Base-by-base conservation (phyloP, 2,329 filamentous ascomycete genomes). In the Lecanoromycetidae sp. region DNA sequence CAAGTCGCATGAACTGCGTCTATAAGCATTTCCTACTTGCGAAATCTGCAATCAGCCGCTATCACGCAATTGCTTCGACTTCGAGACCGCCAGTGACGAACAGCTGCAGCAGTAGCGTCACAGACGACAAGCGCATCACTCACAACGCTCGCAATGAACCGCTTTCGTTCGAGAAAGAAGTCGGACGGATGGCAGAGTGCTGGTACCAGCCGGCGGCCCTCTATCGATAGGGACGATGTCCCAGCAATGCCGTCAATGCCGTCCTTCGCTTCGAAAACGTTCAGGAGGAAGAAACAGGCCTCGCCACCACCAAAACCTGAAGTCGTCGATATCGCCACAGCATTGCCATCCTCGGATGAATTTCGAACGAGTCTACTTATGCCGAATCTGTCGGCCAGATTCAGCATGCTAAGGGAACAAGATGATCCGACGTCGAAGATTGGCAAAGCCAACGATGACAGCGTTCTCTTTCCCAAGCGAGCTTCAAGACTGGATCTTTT, bases 321-420 rank as follows among this genome's bases (percentile, higher is more conserved):
- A 52, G 65, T 95, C n/a, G n/a, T n/a, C 38, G 82, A 96, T 58
- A 69, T 96, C 10, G 63, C 79, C 2, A 70, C 71, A 10, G 88
- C 79, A 1, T 70, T 98, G 2, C 91, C 91, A 1, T 74, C 87
- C 0, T 80, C 71, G 38, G 87, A 96, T 64, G 82, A 96, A 60
- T 96, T 98, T 64, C 79, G 91, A 48, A 98, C 91, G 3, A 96
- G 91, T 70, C 69, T 98, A 49, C 72, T 98, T 52, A 94, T 98
- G 90, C 88, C 87, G 0, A 90, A 88, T 34, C 74, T 98, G 4
- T 96, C 90, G 0, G 87, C 88, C 10, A 80, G 91, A 5, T 98
- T 98, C 63, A 96, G 90, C 56, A 96, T 96, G 90, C 70, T 96
- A 26, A 75, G 87, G 58, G 90, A 95, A 64, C 90, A 95, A 62